Evolutionary conservation across 306 rosid species (phyloP), one percentile per base, ranked within the genome.

Genomic region (Notholithocarpus densiflorus): DNA sequence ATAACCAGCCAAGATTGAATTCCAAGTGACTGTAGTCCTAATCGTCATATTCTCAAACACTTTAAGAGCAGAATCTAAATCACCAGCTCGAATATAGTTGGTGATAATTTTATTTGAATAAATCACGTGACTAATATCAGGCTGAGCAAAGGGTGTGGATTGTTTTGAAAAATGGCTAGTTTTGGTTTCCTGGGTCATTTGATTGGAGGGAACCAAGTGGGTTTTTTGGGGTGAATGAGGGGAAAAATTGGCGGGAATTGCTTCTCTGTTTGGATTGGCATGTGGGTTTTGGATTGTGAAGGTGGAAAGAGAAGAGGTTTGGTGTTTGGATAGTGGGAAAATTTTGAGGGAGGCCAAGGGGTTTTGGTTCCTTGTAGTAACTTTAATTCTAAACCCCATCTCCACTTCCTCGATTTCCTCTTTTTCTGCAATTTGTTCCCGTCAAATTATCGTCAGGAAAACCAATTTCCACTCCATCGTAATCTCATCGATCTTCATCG

Each of bases 1-100:
- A 21, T 75, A 89, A 40, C 91, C 91, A 4, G 92, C 70, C 4
- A 94, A 80, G 26, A 94, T 79, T 8, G 95, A 86, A 81, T 94
- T 94, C 98, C 97, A 94, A 20, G 97, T 83, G 56, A 88, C 82
- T 54, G 86, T 89, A 14, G 91, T 92, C 80, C 81, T 94, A 5
- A 84, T 71, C 21, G 43, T 64, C 97, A 94, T 94, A 60, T 57
- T 78, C 7, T 89, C 85, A 52, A 94, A 92, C 72, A 86, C 88
- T 32, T 18, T 59, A 32, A 80, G 72, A 32, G 97, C 98, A 61
- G 97, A 89, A 71, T 78, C 87, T 3, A 88, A 73, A 54, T 92
- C 88, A 68, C 94, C 92, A 15, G 76, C 59, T 78, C 94, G 86
- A 40, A 89, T 80, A 43, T 75, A 76, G 23, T 74, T 64, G 61